Base-by-base conservation (phyloP, 805 yeast species). In the Yamadazyma kitorensis region DNA sequence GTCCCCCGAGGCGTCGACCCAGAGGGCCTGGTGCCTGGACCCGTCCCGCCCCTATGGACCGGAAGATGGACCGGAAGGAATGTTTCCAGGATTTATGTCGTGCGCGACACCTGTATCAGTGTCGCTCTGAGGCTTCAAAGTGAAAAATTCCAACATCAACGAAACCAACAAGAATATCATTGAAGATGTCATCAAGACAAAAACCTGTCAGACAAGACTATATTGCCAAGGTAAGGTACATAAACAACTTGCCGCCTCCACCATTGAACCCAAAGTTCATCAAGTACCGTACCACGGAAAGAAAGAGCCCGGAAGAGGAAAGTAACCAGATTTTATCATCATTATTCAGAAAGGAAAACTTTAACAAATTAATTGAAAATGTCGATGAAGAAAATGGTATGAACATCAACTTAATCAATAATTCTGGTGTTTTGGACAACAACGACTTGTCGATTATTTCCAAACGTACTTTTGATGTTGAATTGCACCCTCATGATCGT, bases 221-320 rank as follows among this genome's bases (percentile, higher is more conserved):
- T 51, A 78, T 84, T 36, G 94, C 95, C 29, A 82, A 83, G 47
- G 76, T 84, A 34, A 75, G 95, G 52, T 91, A 88, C 58, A 77
- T 77, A 39, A 93, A 93, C 56, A 84, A 78, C 50, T 69, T 93
- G 16, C 98, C 98, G 5, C 89, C 96, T 2, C 98, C 98, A 7
- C 83, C 91, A 16, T 72, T 93, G 41, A 87, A 95, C 29, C 97
- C 98, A 19, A 86, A 84, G 55, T 72, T 89, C 37, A 59, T 93
- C 34, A 74, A 79, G 31, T 75, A 80, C 45, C 55, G 61, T 51
- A 53, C 64, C 17, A 64, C 67, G 9, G 65, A 61, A 34, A 47
- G 44, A 29, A 45, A 48, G 25, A 55, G 54, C 55, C 64, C 59
- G 47, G 69, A 50, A 31, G 48, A 52, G 29, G 74, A 70, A 39